phyloP scores from a whole-genome alignment of 495 filamentous ascomycete genomes.

The Diplogelasinospora grovesii region DNA sequence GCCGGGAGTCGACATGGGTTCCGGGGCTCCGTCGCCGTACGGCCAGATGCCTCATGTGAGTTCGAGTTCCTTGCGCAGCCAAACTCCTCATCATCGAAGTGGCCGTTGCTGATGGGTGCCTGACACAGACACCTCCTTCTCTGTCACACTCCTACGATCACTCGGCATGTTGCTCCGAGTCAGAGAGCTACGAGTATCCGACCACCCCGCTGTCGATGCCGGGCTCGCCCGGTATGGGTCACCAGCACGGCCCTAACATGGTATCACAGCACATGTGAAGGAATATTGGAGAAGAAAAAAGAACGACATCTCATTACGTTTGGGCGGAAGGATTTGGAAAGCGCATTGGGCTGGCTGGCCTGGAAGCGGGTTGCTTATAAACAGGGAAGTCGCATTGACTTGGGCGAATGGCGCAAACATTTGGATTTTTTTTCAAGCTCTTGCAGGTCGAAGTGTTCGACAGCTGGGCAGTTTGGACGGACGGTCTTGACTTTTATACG shows the following conservation, averaged over 20 bases:
- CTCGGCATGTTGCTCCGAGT: slow-evolving; percentile 56
- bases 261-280: slow-evolving; percentile 22
- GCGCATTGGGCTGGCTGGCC: neutral
- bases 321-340: neutral
- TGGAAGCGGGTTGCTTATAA: neutral
- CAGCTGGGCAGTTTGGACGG: no score
- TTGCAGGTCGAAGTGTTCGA: slow-evolving; percentile 17
- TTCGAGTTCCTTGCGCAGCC: slow-evolving; percentile 48
- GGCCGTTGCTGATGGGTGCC: slow-evolving; percentile 42
- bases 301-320: neutral
- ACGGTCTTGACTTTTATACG: no score
- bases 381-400: neutral
- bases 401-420: slow-evolving; percentile 9
- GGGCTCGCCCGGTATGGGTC: slow-evolving; percentile 48
- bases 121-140: slow-evolving; percentile 71
- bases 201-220: slow-evolving; percentile 64
- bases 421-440: slow-evolving; percentile 2
- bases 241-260: no score
- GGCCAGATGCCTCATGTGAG: slow-evolving; percentile 65
- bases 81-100: slow-evolving; percentile 27
- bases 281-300: neutral
- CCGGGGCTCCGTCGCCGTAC: slow-evolving; percentile 47
- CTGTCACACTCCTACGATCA: slow-evolving; percentile 76
- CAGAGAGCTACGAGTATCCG: slow-evolving; percentile 52
- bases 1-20: slow-evolving; percentile 61